phyloP scores from a whole-genome alignment of 179 eudicot genomes.

The Spinacia oleracea region DNA sequence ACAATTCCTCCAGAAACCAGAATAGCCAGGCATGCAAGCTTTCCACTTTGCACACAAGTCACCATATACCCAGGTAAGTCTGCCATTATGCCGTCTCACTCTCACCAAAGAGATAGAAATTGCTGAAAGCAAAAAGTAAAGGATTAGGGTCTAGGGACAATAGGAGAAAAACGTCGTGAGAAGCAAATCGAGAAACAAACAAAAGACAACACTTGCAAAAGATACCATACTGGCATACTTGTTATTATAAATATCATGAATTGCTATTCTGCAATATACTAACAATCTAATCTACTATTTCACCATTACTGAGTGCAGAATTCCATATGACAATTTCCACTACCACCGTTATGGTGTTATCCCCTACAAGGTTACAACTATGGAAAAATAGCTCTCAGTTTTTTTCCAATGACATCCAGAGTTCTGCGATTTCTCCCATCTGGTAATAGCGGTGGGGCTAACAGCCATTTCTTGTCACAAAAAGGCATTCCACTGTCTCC shows the following conservation, averaged over 20 bases:
- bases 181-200: background rate
- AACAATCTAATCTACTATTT: background rate
- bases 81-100: constrained; percentile 51
- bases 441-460: background rate
- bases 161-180: background rate
- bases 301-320: background rate
- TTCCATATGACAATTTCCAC: background rate
- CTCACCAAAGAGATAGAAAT: constrained; percentile 38
- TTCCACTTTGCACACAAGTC: constrained; percentile 76
- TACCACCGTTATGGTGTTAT: background rate
- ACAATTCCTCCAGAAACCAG: constrained; percentile 78
- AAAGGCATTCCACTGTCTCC: background rate
- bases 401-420: background rate
- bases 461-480: background rate
- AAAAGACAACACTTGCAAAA: background rate
- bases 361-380: background rate
- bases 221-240: too few relatives aligned
- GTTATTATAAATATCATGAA: background rate
- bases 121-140: constrained; percentile 21
- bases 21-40: constrained; percentile 79
- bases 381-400: background rate
- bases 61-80: constrained; percentile 65
- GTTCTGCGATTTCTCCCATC: background rate
- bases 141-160: background rate
- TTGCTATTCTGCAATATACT: background rate